Base-by-base conservation (phyloP, 2,329 filamentous ascomycete species). In the Tolypocladium cylindrosporum region DNA sequence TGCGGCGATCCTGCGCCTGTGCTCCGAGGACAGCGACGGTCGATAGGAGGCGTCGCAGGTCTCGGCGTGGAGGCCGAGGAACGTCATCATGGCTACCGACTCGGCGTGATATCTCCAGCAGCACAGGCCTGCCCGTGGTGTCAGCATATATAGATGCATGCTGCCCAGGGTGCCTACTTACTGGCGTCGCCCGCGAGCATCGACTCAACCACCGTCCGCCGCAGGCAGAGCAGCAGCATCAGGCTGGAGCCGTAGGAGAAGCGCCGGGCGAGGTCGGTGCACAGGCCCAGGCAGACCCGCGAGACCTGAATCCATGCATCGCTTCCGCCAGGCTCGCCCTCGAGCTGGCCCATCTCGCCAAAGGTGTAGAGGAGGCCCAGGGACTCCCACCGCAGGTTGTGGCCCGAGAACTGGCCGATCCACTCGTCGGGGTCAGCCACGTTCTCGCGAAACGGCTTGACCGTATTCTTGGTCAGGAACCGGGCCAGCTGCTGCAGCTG, bases 321-420 rank as follows among this genome's bases (percentile, higher is more conserved):
- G 34, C 34, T n/a, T 14, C 5, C 11, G 21, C 21, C 10, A 37
- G 34, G 34, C 34, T 39, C 19, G 3, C 16, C 1, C 11, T 16
- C 31, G 24, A 7, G 11, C 21, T 27, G 42, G 3, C 48, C 55
- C 21, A 57, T 36, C 27, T 60, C 55, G 21, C 27, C 21, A 36
- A 54, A 61, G 21, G 50, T 54, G 40, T 53, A 78, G 1, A 77
- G 61, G 13, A 77, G 56, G 0, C 75, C 76, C 1, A 79, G 57
- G 0, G 73, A 71, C 56, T 79, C 76, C 77, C 76, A 79, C 1
- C 77, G 69, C 24, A 75, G 63, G 19, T 71, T 71, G 0, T 60
- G 59, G 0, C 75, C 75, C 0, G 66, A 67, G 54, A 78, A 75
- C 41, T 76, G 73, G 2, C 62, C 64, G 0, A 73, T 62, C 74